Base-by-base conservation (phyloP, 2,329 filamentous ascomycete genomes). In the Aspergillus costaricaensis region DNA sequence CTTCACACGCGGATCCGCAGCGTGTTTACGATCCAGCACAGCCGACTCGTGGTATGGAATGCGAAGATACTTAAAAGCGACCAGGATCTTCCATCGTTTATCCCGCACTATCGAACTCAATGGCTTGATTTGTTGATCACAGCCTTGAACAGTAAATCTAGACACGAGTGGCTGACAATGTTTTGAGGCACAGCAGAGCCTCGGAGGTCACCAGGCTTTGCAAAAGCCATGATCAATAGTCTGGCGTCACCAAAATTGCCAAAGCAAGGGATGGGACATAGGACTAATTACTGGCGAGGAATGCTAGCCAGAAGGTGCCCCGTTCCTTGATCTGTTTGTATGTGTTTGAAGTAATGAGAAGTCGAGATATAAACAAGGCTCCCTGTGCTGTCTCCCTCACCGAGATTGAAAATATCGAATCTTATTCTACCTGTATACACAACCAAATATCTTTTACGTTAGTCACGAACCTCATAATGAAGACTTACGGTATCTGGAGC, bases 241-340 rank as follows among this genome's bases (percentile, higher is more conserved):
- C 53, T 47, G 25, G 39, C 53, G 53, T 55, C 39, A 55, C 41
- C 23, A 55, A 19, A 12, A 55, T 9, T 32, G 39, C 15, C 9
- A 17, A 55, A 19, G 53, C 39, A 55, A 55, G 53, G 53, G 53
- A 32, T 47, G 39, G 6, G 9, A 9, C 27, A 47, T 55, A 19
- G 17, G 5, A 36, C 43, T 21, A 27, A 21, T 9, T 5, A 6
- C 25, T 55, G n/a, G 15, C n/a, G 25, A 44, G 53, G 53, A 55
- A 55, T 55, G 53, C 9, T 10, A 44, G 53, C n/a, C 27, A 47
- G 2, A 30, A 6, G 17, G 39, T n/a, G 10, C 39, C 10, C 53
- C 3, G 19, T 36, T 19, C 6, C 23, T 14, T 55, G 27, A 5
- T 23, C 19, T 23, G 52, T 49, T 27, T 32, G 53, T 25, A 19